Conservation (phyloP, 1,284 basidiomycete species). For the Apiotrichum brassicae region DNA sequence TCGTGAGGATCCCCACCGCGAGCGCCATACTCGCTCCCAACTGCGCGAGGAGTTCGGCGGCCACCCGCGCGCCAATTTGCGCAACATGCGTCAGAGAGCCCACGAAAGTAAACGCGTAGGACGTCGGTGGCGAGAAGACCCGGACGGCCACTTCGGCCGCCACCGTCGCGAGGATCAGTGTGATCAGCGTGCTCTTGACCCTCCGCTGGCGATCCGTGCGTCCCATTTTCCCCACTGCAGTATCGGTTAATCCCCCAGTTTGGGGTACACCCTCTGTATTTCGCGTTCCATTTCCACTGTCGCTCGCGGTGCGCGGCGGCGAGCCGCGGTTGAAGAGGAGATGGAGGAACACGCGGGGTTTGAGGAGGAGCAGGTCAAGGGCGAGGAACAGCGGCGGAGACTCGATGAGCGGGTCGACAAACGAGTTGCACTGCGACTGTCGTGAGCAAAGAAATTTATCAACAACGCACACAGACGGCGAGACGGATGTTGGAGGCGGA, state of each 20-base stretch:
- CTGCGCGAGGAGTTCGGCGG: conserved; percentile 31
- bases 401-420: conserved; percentile 85
- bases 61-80: conserved; percentile 5
- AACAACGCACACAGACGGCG: conserved; percentile 60
- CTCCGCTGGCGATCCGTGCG: background rate
- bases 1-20: conserved; percentile 21
- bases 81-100: background rate
- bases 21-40: conserved; percentile 26
- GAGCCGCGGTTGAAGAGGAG: conserved; percentile 79
- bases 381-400: conserved; percentile 70
- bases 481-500: conserved; percentile 75
- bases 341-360: conserved; percentile 79
- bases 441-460: background rate
- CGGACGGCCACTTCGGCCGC: conserved; percentile 26
- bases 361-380: conserved; percentile 78
- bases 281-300: too few relatives aligned
- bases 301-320: conserved; percentile 47
- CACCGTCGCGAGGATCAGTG: conserved; percentile 19
- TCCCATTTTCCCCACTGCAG: too few relatives aligned
- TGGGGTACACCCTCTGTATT: too few relatives aligned
- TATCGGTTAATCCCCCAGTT: too few relatives aligned
- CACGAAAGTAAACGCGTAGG: background rate
- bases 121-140: conserved; percentile 1
- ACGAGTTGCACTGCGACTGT: conserved; percentile 59
- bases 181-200: conserved; percentile 8